Conservation (phyloP, 129 eudicot species). For the Pittosporum tobira region DNA sequence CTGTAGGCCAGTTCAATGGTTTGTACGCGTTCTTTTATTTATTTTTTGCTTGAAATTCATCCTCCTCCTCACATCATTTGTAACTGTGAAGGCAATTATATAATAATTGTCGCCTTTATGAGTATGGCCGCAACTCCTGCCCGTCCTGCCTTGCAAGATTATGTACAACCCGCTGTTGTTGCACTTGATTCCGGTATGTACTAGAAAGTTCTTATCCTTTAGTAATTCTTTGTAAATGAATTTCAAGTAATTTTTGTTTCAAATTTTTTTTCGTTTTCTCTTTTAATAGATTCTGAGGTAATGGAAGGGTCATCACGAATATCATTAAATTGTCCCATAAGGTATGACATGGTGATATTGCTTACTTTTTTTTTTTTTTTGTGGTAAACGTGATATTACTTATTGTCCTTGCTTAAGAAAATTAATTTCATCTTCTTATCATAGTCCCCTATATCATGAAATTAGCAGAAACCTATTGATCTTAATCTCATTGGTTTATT, state of each 20-base stretch:
- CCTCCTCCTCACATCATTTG: slow-evolving; percentile 9
- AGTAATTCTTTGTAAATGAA: background rate
- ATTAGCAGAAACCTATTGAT: too few relatives aligned
- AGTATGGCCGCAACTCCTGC: slow-evolving; percentile 29
- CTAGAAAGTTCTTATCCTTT: background rate
- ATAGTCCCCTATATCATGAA: too few relatives aligned
- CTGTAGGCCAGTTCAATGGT: slow-evolving; percentile 81
- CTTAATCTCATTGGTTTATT: slow-evolving; percentile 8
- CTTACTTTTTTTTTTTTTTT: too few relatives aligned
- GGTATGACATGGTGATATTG: slow-evolving; percentile 31
- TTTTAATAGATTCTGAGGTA: slow-evolving; percentile 56
- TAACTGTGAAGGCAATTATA: slow-evolving; percentile 46
- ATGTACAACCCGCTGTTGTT: slow-evolving; percentile 37
- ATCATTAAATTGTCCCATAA: slow-evolving; percentile 79
- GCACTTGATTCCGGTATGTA: slow-evolving; percentile 44
- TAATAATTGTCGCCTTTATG: slow-evolving; percentile 60
- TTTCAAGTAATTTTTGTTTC: background rate
- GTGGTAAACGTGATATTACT: too few relatives aligned
- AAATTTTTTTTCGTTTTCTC: background rate
- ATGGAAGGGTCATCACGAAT: slow-evolving; percentile 74
- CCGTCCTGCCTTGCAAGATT: slow-evolving; percentile 37
- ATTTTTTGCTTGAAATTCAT: slow-evolving; percentile 7
- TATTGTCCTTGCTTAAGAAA: slow-evolving; percentile 3
- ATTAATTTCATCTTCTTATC: background rate
- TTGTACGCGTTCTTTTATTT: slow-evolving; percentile 10